Percentiles rank a stretch among this genome's conserved stretches.
Conservation (phyloP, 1,284 basidiomycete genomes). For the Puccinia coronata region DNA sequence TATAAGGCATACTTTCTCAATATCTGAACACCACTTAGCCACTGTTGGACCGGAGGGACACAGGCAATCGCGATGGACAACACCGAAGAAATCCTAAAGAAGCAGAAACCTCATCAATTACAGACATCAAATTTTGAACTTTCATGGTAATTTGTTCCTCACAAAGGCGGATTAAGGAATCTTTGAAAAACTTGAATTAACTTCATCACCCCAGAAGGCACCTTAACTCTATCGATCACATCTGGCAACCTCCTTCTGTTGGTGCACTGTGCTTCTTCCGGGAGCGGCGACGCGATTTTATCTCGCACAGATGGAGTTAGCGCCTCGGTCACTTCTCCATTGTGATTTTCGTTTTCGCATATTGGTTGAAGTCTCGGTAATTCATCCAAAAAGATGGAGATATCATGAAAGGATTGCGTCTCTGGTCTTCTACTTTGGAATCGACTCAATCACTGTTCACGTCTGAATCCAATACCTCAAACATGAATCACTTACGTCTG, state of each 20-base stretch:
- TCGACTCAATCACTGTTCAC: not conserved
- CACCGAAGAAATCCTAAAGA: slow-evolving; percentile 58
- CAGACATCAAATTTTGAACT: slow-evolving; percentile 50
- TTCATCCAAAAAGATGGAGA: not conserved
- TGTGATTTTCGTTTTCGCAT: slow-evolving; percentile 20
- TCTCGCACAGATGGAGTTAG: not conserved
- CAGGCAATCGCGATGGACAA: slow-evolving; percentile 60
- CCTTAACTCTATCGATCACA: not conserved
- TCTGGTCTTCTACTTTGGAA: not conserved
- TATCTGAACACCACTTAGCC: slow-evolving; percentile 57
- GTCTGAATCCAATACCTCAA: not conserved
- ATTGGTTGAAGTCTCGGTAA: slow-evolving; percentile 17
- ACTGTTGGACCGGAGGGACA: slow-evolving; percentile 59
- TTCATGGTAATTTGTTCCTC: not conserved
- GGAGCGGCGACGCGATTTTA: not conserved
- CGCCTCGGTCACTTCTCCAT: not conserved
- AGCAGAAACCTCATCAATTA: slow-evolving; percentile 58
- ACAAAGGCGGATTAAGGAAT: slow-evolving; percentile 53
- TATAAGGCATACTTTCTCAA: slow-evolving; percentile 55
- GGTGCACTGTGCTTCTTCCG: not conserved
- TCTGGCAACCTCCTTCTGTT: not conserved
- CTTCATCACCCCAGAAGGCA: slow-evolving; percentile 28
- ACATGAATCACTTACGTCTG: not conserved
- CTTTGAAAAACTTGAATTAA: slow-evolving; percentile 49
- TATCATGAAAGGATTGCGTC: not conserved